Conservation (phyloP, 768 basidiomycete species). For the Mycena leptocephala region DNA sequence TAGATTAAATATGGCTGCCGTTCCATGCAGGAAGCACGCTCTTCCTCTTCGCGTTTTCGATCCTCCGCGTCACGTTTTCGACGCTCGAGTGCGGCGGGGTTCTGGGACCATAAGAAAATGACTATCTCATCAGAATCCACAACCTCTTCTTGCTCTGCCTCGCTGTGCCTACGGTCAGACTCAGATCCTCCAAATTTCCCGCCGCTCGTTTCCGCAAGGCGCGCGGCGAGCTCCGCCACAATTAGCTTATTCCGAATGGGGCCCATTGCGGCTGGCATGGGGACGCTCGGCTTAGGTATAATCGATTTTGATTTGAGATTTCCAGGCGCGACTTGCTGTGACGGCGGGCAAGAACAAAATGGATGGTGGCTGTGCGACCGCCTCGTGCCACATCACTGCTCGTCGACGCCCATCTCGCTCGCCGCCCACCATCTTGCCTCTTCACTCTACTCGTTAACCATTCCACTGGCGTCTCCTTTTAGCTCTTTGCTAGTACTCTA, state of each 20-base stretch:
- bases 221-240: neutral
- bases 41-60: slow-evolving; percentile 16
- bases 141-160: slow-evolving; percentile 14
- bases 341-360: too few species aligned
- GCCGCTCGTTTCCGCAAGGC: neutral
- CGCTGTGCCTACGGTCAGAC: neutral
- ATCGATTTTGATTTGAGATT: slow-evolving; percentile 16
- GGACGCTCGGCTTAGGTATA: slow-evolving; percentile 37
- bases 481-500: too few species aligned
- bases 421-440: too few species aligned
- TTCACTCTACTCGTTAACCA: too few species aligned
- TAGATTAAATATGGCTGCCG: neutral
- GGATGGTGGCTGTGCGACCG: too few species aligned
- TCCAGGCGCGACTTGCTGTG: slow-evolving; percentile 6
- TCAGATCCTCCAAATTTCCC: slow-evolving; percentile 9
- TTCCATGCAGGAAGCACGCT: slow-evolving; percentile 26
- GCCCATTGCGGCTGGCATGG: slow-evolving; percentile 37
- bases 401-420: too few species aligned
- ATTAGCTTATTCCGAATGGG: slow-evolving; percentile 26
- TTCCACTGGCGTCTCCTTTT: too few species aligned
- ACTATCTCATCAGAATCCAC: slow-evolving; percentile 23
- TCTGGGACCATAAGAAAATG: slow-evolving; percentile 21
- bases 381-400: too few species aligned
- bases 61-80: slow-evolving; percentile 19
- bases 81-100: slow-evolving; percentile 23